phyloP scores from a whole-genome alignment of 257 asterid genomes.

The Solanum pennellii region DNA sequence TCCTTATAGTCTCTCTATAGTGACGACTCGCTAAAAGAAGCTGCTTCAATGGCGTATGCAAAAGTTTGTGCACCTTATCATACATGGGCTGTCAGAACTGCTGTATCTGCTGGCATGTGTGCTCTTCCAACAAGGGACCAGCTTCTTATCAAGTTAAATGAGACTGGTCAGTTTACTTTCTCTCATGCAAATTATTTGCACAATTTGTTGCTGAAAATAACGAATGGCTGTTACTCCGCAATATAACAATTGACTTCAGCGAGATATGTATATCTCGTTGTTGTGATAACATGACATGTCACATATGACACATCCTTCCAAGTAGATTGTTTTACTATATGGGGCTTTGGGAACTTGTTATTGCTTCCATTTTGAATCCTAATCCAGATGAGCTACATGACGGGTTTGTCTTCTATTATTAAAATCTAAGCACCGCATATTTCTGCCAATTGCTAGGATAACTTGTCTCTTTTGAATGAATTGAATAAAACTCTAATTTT shows the following conservation, averaged over 20 bases:
- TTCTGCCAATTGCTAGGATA: background rate
- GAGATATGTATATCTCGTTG: background rate
- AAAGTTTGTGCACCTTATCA: constrained; percentile 89
- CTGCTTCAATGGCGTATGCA: constrained; percentile 72
- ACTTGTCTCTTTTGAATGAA: background rate
- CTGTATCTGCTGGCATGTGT: constrained; percentile 96
- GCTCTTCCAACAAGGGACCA: constrained; percentile 88
- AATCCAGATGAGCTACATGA: background rate
- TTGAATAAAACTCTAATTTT: background rate
- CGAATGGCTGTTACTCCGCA: background rate
- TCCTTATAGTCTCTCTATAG: constrained; percentile 18
- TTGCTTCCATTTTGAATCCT: background rate
- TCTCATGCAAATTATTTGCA: background rate
- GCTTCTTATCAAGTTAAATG: constrained; percentile 65
- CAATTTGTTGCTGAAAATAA: background rate
- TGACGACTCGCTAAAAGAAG: constrained; percentile 54
- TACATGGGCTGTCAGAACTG: constrained; percentile 90
- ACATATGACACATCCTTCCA: background rate
- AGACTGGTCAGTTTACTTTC: constrained; percentile 45
- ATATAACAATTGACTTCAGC: background rate
- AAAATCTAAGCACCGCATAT: background rate
- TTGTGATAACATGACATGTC: background rate
- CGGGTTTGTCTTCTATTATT: background rate
- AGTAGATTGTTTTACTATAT: background rate
- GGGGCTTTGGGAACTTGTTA: background rate